These are phyloP conservation scores for Diplotaxis tenuifolia DNA, from an alignment of 345 rosid species.

Conservation along the genomic window DNA sequence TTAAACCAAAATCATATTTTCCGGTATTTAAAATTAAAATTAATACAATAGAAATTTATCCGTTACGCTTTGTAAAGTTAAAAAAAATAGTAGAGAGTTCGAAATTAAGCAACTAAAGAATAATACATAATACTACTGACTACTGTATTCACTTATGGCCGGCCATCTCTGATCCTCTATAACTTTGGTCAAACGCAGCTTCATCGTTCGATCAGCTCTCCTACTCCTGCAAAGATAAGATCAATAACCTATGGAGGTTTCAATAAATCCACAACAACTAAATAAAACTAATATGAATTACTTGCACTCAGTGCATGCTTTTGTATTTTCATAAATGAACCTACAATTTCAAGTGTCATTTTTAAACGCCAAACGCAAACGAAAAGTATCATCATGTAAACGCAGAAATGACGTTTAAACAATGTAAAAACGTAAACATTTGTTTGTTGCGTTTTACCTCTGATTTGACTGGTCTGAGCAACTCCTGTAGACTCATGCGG, in stretches of 20 bases:
- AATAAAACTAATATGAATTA: background rate
- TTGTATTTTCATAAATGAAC: background rate
- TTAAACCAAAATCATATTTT: background rate
- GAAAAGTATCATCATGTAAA: background rate
- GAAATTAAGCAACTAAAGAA: too few relatives aligned
- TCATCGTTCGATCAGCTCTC: slow-evolving; percentile 38
- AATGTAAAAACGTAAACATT: background rate
- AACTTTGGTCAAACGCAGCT: slow-evolving; percentile 14
- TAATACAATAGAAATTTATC: background rate
- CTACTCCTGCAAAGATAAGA: slow-evolving; percentile 35
- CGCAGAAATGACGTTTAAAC: background rate
- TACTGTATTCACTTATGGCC: slow-evolving; percentile 21
- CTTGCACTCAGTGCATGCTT: background rate
- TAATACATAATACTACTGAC: slow-evolving; percentile 11
- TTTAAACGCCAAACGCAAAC: slow-evolving; percentile 4
- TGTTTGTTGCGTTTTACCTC: slow-evolving; percentile 48
- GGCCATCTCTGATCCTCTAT: slow-evolving; percentile 17
- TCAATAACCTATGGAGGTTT: slow-evolving; percentile 36
- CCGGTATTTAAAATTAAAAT: background rate
- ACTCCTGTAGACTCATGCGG: slow-evolving; percentile 39
- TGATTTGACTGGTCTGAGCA: slow-evolving; percentile 56
- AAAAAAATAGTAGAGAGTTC: too few relatives aligned
- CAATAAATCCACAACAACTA: slow-evolving; percentile 26
- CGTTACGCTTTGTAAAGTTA: too few relatives aligned
- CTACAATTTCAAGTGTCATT: background rate